Evolutionary conservation across 2,329 filamentous ascomycete genomes (phyloP), one percentile per base, ranked within the genome.

Genomic region (Graphilbum ipis-grandicollis): DNA sequence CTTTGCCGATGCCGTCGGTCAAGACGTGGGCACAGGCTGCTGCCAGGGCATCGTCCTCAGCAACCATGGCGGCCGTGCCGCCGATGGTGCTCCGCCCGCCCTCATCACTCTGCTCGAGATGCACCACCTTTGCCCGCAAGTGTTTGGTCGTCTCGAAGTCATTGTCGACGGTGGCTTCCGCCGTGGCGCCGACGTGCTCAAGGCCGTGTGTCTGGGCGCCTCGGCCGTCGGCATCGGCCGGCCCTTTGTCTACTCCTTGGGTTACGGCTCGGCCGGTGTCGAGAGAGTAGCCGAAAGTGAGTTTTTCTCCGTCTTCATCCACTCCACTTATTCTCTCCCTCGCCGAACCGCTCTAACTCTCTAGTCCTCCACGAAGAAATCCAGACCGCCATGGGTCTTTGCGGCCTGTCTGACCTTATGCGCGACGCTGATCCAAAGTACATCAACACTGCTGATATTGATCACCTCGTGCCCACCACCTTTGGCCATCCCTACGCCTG

Each of bases 11-110:
- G n/a, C n/a, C n/a, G n/a, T n/a, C n/a, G n/a, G n/a, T n/a, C n/a
- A n/a, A n/a, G n/a, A n/a, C n/a, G n/a, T n/a, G n/a, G n/a, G n/a
- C n/a, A n/a, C n/a, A n/a, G n/a, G n/a, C n/a, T n/a, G 66, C 0
- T 55, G 66, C 34, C 60, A 69, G 39, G 68, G 68, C 1, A 66
- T 74, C 33, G 50, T 71, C 39, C 44, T 75, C 25, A 68, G 63
- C 41, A 75, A 74, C 41, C 70, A 74, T 38, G 69, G 70, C 15
- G 70, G 70, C 3, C 55, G 70, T 21, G 65, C 66, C 2, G 53
- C 70, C 2, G 68, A 73, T 31, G 64, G 51, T 50, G 65, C 43
- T 39, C 56, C 48, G 43, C 56, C 57, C 0, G 49, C 57, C 9
- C 46, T 59, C 9, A 47, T 59, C 30, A 54, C 53, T 2, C 48